Evolutionary conservation across 2,329 filamentous ascomycete species (phyloP).

Genomic region (Aspergillus transmontanensis): DNA sequence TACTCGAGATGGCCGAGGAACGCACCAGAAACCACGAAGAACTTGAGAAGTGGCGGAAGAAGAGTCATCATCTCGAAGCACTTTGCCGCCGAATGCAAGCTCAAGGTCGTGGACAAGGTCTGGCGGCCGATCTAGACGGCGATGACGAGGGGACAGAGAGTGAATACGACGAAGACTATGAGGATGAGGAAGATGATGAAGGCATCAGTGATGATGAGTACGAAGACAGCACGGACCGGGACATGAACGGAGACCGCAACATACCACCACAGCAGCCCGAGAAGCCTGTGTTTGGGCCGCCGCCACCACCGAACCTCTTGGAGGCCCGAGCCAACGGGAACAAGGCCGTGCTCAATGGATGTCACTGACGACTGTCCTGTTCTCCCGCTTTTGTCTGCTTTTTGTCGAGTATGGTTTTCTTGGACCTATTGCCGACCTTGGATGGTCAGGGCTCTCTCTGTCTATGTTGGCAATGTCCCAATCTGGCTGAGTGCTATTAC

Average conservation of each 20-base stretch:
- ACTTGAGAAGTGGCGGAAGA: conserved; percentile 77
- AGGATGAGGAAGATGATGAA: conserved; percentile 67
- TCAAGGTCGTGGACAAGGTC: conserved; percentile 78
- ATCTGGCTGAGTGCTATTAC: conserved; percentile 5
- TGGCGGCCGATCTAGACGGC: conserved; percentile 61
- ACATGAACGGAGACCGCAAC: conserved; percentile 28
- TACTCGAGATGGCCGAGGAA: conserved; percentile 96
- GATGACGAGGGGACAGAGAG: conserved; percentile 44
- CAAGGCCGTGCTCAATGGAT: conserved; percentile 47
- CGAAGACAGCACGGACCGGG: conserved; percentile 39
- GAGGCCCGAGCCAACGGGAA: conserved; percentile 50
- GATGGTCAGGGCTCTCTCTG: conserved; percentile 1
- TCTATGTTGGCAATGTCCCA: conserved; percentile 5
- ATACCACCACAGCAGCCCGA: conserved; percentile 34
- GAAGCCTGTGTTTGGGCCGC: conserved; percentile 51
- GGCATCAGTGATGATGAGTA: conserved; percentile 62
- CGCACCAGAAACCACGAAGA: conserved; percentile 74
- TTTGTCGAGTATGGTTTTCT: conserved; percentile 7
- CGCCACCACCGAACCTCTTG: conserved; percentile 54
- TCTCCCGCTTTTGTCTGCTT: background rate
- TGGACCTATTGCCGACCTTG: conserved; percentile 7
- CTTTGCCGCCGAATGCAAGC: conserved; percentile 97
- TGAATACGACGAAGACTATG: conserved; percentile 61
- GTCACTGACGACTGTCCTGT: conserved; percentile 24
- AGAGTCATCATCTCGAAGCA: conserved; percentile 88